phyloP scores from a whole-genome alignment of 2,329 filamentous ascomycete species.

The Penicillium sp. region DNA sequence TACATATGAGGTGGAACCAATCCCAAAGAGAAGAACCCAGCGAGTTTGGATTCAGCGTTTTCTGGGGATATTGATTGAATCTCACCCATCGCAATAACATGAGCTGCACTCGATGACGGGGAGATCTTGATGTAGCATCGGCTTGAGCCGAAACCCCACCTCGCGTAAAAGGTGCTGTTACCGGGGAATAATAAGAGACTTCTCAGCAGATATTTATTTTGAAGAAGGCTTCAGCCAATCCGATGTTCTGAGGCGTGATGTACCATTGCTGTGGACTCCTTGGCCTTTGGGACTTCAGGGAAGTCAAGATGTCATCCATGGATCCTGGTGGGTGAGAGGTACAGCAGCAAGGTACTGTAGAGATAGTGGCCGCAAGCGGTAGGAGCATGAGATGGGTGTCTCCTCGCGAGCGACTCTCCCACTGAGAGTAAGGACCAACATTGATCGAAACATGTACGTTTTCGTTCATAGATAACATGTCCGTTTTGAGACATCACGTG shows the following conservation, averaged over 20 bases:
- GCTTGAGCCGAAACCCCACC: background rate
- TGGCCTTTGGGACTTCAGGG: background rate
- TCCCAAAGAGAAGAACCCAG: background rate
- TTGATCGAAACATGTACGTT: slow-evolving; percentile 10
- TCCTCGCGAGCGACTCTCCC: background rate
- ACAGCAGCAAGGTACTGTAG: slow-evolving; percentile 12
- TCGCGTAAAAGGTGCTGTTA: background rate
- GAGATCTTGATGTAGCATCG: slow-evolving; percentile 1
- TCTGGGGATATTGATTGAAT: background rate
- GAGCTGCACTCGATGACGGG: slow-evolving; percentile 16
- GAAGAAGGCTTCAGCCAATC: background rate
- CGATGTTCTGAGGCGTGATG: background rate
- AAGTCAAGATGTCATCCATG: slow-evolving; percentile 22
- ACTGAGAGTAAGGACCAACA: background rate
- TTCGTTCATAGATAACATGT: slow-evolving; percentile 4
- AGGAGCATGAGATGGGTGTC: background rate
- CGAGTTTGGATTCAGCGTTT: background rate
- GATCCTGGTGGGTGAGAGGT: slow-evolving; percentile 9
- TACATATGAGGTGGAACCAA: background rate
- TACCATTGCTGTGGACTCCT: background rate
- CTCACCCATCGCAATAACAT: background rate
- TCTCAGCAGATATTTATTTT: background rate
- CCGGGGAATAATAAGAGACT: background rate
- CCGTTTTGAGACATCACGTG: slow-evolving; percentile 10
- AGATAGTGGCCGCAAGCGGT: slow-evolving; percentile 16